phyloP scores from a whole-genome alignment of 139 green algal species.

The Chlorella sorokiniana region DNA sequence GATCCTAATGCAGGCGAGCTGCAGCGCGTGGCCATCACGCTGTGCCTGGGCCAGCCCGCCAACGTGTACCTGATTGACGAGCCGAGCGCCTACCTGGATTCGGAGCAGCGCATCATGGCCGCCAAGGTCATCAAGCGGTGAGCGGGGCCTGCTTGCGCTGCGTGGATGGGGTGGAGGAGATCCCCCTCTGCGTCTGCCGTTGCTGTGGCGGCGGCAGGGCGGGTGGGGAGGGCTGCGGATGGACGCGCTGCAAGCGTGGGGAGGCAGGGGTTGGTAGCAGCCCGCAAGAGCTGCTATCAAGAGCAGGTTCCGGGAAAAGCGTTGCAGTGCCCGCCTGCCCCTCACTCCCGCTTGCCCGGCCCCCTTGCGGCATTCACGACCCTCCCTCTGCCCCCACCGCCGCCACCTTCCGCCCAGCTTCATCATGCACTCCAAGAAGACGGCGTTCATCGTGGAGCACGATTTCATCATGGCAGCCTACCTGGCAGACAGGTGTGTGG shows the following conservation, averaged over 20 bases:
- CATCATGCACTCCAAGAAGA: constrained; percentile 99
- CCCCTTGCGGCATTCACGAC: neutral
- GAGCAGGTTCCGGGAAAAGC: too few species aligned
- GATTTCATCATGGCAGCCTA: constrained; percentile 99
- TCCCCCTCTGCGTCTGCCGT: too few species aligned
- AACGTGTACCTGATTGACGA: constrained; percentile 99
- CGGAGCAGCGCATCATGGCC: constrained; percentile 97
- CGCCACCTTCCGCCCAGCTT: constrained; percentile 61
- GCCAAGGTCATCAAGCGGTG: constrained; percentile 98
- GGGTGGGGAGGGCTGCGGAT: too few species aligned
- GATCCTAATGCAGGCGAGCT: constrained; percentile 57
- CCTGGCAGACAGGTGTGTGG: constrained; percentile 30
- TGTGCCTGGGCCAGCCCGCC: constrained; percentile 92
- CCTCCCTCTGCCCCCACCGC: neutral
- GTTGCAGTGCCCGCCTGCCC: too few species aligned
- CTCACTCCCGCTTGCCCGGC: too few species aligned
- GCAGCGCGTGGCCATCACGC: constrained; percentile 94
- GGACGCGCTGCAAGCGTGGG: too few species aligned
- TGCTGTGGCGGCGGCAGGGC: too few species aligned
- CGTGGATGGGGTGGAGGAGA: too few species aligned
- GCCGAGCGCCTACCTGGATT: constrained; percentile 97
- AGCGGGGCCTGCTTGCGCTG: too few species aligned
- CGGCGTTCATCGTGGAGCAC: constrained; percentile 99
- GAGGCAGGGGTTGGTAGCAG: too few species aligned
- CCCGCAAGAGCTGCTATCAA: too few species aligned